Evolutionary conservation across 176 grass and related monocot species (phyloP).

Genomic region (Bolboschoenus planiculmis): DNA sequence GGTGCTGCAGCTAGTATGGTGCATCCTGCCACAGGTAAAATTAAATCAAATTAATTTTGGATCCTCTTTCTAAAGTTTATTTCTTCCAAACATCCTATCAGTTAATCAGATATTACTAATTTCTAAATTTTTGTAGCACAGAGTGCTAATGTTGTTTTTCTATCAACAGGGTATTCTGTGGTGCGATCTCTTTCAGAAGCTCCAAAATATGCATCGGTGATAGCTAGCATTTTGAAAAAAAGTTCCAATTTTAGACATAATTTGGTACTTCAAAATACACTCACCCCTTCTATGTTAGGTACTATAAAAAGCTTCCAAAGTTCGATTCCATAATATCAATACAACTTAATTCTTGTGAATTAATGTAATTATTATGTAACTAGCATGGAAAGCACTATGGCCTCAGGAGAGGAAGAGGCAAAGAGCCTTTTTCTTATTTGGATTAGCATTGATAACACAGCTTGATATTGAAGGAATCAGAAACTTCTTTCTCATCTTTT

Average conservation of each 20-base stretch:
- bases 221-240: constrained; percentile 77
- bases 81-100: not conserved
- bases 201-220: constrained; percentile 78
- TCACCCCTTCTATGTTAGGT: constrained; percentile 83
- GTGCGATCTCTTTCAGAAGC: constrained; percentile 98
- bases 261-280: constrained; percentile 37
- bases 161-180: constrained; percentile 82
- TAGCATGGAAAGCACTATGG: constrained; percentile 94
- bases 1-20: constrained; percentile 99
- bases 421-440: constrained; percentile 92
- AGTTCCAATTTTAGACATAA: constrained; percentile 32
- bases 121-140: not conserved
- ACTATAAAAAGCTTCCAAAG: constrained; percentile 17
- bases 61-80: not conserved
- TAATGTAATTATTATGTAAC: constrained; percentile 7
- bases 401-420: constrained; percentile 91
- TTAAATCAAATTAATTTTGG: not conserved
- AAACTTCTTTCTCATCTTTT: constrained; percentile 84
- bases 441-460: constrained; percentile 77
- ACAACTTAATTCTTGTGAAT: not conserved
- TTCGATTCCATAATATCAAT: not conserved
- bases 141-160: constrained; percentile 7
- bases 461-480: constrained; percentile 87
- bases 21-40: constrained; percentile 88
- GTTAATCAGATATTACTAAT: not conserved